Evolutionary conservation across 2,329 filamentous ascomycete genomes (phyloP), one percentile per base, ranked within the genome.

Genomic region (Juglanconis oblonga): DNA sequence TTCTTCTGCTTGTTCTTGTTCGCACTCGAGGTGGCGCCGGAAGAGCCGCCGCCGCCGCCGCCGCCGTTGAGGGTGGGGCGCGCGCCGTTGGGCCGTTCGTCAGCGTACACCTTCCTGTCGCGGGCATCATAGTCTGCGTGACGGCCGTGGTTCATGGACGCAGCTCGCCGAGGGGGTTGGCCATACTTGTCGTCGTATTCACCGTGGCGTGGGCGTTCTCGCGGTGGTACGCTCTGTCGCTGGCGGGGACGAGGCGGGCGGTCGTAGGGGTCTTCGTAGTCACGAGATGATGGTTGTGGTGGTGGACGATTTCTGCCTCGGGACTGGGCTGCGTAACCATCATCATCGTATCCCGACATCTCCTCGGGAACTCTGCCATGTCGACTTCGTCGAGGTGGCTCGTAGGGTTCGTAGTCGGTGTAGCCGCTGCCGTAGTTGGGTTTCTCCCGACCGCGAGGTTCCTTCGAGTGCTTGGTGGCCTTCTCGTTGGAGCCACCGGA

Each of bases 1-100:
- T 52, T 52, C 58, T 61, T 63, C 53, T 55, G n/a, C 57, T 57
- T 61, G 32, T 59, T 58, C 48, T 55, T 36, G 29, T 62, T 55
- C 24, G 8, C 35, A 38, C 35, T 50, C 5, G 5, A 11, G 4
- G 33, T n/a, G n/a, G n/a, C 44, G 13, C 48, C 44, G n/a, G 53
- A 53, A 17, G 52, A 36, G 2, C 57, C 52, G 36, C 52, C 49
- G 11, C 53, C 31, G 5, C 38, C 40, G n/a, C n/a, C 17, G 5
- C 52, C 49, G 11, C 53, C 31, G 5, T 45, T 48, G 7, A 38
- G 5, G 10, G 32, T 31, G 17, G 13, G 38, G 14, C 14, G 32
- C 4, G n/a, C 32, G 9, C 32, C 31, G 5, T 24, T 13, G 6
- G 14, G 24, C 53, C 13, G 47, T 11, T 31, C 53, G 13, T 61